A percentile compares a stretch with the other conserved stretches of the same genome.
These are phyloP conservation scores for Gossypium longicalyx DNA, from an alignment of 345 rosid genomes.

Conservation along the genomic window DNA sequence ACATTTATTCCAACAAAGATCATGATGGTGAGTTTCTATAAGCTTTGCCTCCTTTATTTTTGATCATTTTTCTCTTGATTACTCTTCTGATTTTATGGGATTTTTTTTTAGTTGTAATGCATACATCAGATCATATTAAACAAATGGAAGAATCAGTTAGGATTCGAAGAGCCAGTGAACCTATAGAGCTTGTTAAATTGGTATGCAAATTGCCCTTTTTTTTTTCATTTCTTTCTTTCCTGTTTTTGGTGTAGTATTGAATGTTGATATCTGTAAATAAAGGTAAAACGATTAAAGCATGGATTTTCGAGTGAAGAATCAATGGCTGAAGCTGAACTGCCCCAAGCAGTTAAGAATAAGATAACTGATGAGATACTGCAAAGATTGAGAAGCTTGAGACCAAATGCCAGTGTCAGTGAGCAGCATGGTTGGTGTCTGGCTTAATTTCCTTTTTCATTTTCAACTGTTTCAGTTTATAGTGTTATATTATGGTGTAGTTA, in stretches of 20 bases:
- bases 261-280: conserved; percentile 9
- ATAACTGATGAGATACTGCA: conserved; percentile 66
- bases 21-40: conserved; percentile 24
- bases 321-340: conserved; percentile 43
- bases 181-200: conserved; percentile 54
- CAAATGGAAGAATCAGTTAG: conserved; percentile 81
- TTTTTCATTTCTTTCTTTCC: background rate
- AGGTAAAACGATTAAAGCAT: conserved; percentile 63
- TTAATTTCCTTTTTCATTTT: background rate
- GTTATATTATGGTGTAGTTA: background rate
- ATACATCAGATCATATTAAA: conserved; percentile 77
- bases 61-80: background rate
- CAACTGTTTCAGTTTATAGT: background rate
- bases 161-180: conserved; percentile 73
- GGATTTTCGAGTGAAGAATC: conserved; percentile 36
- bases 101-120: conserved; percentile 49
- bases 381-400: conserved; percentile 46
- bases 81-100: background rate
- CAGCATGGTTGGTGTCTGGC: conserved; percentile 53
- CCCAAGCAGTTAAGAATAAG: conserved; percentile 46
- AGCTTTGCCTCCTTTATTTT: background rate
- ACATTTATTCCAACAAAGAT: conserved; percentile 49
- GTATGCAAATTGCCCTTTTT: conserved; percentile 29
- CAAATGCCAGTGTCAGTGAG: conserved; percentile 37
- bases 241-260: background rate